These are phyloP conservation scores for Xylaria palmicola DNA, from an alignment of 495 filamentous ascomycete genomes.

Conservation along the genomic window DNA sequence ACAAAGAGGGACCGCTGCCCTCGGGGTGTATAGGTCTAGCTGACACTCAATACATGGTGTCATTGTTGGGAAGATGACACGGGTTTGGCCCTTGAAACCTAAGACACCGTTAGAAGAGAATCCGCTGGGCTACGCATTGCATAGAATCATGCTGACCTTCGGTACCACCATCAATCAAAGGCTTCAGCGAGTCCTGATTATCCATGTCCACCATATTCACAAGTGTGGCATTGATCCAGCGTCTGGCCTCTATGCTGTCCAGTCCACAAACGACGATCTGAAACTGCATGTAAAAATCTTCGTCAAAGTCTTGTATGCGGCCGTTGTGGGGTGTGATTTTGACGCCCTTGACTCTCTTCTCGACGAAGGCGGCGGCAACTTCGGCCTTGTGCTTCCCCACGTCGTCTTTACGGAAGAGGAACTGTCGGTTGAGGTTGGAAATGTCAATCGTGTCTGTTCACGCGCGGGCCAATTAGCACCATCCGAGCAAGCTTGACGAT, in stretches of 20 bases:
- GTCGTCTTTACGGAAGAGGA: conserved; percentile 89
- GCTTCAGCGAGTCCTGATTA: conserved; percentile 79
- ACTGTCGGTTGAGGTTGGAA: conserved; percentile 96
- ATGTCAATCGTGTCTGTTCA: conserved; percentile 89
- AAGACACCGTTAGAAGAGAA: conserved; percentile 33
- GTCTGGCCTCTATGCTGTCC: conserved; percentile 92
- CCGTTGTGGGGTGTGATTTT: conserved; percentile 90
- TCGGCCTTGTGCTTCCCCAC: conserved; percentile 94
- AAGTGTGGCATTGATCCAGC: conserved; percentile 97
- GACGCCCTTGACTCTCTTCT: conserved; percentile 82
- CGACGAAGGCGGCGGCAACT: conserved; percentile 87
- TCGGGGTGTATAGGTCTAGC: conserved; percentile 94
- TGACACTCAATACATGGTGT: conserved; percentile 98
- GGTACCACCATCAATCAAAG: conserved; percentile 93
- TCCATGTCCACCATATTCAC: conserved; percentile 77
- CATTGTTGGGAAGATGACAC: conserved; percentile 88
- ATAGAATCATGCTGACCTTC: conserved; percentile 58
- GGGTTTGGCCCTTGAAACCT: conserved; percentile 92
- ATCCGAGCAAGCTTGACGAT: conserved; percentile 19
- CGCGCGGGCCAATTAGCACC: conserved; percentile 22
- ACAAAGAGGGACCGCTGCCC: conserved; percentile 91
- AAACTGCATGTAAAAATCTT: conserved; percentile 98
- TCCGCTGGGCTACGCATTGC: not conserved
- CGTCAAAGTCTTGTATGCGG: conserved; percentile 95
- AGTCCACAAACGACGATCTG: conserved; percentile 91